Conservation (phyloP, 1,139 yeast genomes). For the Diutina siamensis region DNA sequence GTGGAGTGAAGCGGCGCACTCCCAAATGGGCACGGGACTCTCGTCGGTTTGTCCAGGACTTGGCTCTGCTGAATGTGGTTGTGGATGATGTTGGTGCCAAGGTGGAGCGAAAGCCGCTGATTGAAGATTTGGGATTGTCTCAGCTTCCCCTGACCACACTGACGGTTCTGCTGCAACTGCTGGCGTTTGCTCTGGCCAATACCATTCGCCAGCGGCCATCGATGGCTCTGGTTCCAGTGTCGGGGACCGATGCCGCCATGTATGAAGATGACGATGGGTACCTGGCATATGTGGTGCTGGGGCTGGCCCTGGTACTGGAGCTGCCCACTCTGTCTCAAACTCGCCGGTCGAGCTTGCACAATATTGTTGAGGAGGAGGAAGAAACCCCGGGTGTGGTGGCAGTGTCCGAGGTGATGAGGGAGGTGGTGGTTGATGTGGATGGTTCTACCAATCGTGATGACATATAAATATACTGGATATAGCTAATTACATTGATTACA, state of each 20-base stretch:
- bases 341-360: conserved; percentile 6
- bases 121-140: conserved; percentile 3
- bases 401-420: no score
- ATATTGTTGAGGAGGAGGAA: conserved; percentile 1
- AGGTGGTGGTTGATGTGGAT: no score
- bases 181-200: background rate
- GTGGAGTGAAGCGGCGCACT: background rate
- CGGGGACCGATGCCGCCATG: background rate
- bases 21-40: conserved; percentile 4
- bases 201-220: background rate
- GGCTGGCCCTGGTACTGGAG: background rate
- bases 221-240: background rate
- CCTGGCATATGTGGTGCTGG: background rate
- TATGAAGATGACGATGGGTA: conserved; percentile 3
- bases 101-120: background rate
- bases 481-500: no score
- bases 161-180: background rate
- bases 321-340: background rate
- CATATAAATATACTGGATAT: no score
- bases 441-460: no score
- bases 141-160: background rate
- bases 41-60: background rate
- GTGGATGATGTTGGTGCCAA: background rate
- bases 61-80: conserved; percentile 3
- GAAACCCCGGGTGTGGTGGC: no score